phyloP scores from a whole-genome alignment of 306 rosid species.

The Pyrus betulifolia region DNA sequence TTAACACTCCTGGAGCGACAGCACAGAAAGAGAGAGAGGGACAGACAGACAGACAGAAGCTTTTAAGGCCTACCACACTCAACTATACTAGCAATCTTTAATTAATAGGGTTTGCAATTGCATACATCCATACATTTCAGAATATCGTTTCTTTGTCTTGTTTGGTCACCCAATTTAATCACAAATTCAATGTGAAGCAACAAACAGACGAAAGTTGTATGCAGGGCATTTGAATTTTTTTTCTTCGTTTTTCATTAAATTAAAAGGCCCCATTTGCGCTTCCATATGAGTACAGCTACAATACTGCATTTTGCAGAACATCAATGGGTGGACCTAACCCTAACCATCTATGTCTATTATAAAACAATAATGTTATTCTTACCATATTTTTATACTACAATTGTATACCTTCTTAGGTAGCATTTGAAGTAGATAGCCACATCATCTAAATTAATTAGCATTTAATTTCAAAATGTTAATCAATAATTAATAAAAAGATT shows the following conservation, averaged over 20 bases:
- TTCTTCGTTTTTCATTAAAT: not conserved
- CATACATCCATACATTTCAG: not conserved
- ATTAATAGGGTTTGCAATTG: not conserved
- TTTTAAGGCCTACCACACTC: slow-evolving; percentile 2
- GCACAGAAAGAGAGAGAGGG: not conserved
- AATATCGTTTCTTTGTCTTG: slow-evolving; percentile 60
- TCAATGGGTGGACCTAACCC: slow-evolving; percentile 3
- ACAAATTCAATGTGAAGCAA: slow-evolving; percentile 28
- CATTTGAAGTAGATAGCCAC: no score
- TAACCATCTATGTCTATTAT: not conserved
- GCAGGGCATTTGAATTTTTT: not conserved
- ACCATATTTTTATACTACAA: no score
- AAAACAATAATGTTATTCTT: no score
- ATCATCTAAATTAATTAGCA: no score
- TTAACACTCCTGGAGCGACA: slow-evolving; percentile 10
- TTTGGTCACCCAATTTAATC: slow-evolving; percentile 18
- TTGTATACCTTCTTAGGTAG: no score
- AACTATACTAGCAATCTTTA: not conserved
- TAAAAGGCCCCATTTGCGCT: slow-evolving; percentile 6
- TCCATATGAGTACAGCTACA: slow-evolving; percentile 2
- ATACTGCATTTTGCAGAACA: not conserved
- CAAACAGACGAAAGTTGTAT: slow-evolving; percentile 30
- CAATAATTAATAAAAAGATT: no score
- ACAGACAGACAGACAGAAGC: not conserved
- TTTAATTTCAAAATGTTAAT: no score